phyloP scores from a whole-genome alignment of 768 basidiomycete species.

The Pulveroboletus frians region DNA sequence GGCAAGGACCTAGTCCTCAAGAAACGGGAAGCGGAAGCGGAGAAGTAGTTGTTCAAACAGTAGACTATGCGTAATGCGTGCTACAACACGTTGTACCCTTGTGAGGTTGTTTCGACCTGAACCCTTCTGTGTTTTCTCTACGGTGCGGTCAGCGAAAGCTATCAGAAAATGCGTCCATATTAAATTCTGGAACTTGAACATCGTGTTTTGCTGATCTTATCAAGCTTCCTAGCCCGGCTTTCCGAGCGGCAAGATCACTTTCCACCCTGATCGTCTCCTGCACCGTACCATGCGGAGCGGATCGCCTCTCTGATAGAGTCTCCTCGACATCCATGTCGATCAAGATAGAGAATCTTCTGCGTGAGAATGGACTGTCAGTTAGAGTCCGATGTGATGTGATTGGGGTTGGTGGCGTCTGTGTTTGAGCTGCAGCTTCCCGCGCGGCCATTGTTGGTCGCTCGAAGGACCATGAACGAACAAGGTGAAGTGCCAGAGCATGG shows the following conservation, averaged over 20 bases:
- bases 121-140: background rate
- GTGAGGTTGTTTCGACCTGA: slow-evolving; percentile 5
- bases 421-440: slow-evolving; percentile 9
- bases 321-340: slow-evolving; percentile 83
- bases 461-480: slow-evolving; percentile 90
- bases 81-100: slow-evolving; percentile 10
- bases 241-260: slow-evolving; percentile 57
- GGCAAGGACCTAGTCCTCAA: slow-evolving; percentile 78
- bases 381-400: slow-evolving; percentile 42
- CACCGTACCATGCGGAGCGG: slow-evolving; percentile 13
- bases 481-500: slow-evolving; percentile 84
- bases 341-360: slow-evolving; percentile 67
- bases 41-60: slow-evolving; percentile 33
- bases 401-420: slow-evolving; percentile 38
- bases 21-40: slow-evolving; percentile 74
- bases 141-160: slow-evolving; percentile 6
- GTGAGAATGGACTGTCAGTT: slow-evolving; percentile 46
- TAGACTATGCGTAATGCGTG: slow-evolving; percentile 6
- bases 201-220: slow-evolving; percentile 92
- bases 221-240: slow-evolving; percentile 73
- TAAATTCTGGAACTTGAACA: slow-evolving; percentile 80
- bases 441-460: slow-evolving; percentile 58
- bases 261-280: slow-evolving; percentile 40
- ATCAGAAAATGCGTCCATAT: slow-evolving; percentile 71
- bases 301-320: slow-evolving; percentile 49